Base-by-base conservation (phyloP, 768 basidiomycete species). In the Amanita pallidorosea region DNA sequence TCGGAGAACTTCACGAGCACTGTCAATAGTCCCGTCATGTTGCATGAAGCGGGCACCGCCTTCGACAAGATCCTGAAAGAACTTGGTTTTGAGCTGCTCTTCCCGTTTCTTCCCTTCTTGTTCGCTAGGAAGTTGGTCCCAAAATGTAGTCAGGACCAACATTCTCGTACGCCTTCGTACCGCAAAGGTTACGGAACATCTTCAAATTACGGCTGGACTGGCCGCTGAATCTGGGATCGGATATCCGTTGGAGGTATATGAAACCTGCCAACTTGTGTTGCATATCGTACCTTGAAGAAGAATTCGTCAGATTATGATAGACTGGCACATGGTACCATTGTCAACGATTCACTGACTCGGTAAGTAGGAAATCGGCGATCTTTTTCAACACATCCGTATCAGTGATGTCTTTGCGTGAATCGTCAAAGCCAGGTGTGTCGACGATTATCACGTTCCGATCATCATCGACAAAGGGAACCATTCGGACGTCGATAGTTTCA, bases 361-460 rank as follows among this genome's bases (percentile, higher is more conserved):
- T 42, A 11, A 42, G 41, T 5, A 42, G 20, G 41, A 42, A 42
- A 20, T 42, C 17, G 3, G 58, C 53, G 20, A 72, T 69, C 55
- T 65, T 62, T 45, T 61, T 63, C 43, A 70, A 58, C 31, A 42
- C 20, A 25, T 42, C 41, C 2, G 22, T 42, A 15, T 42, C 41
- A 7, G 41, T 42, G 18, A 42, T 11, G 12, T 18, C 20, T 15
- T 43, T 23, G 42, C 42, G 42, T 1, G 65, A 67, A 53, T 72
- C 71, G 42, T 73, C 72, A 40, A 74, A 74, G 9, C 73, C 72
- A 0, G 72, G 72, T 0, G 73, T 75, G 46, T 74, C 72, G 20
- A 75, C 61, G 34, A 73, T 54, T 1, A 55, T 64, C 29, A 72
- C 61, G 13, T 52, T 38, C 17, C 37, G 37, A 17, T 6, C 37